Evolutionary conservation across 139 green algal species (phyloP), one percentile per base, ranked within the genome.

Genomic region (Micractinium conductrix): DNA sequence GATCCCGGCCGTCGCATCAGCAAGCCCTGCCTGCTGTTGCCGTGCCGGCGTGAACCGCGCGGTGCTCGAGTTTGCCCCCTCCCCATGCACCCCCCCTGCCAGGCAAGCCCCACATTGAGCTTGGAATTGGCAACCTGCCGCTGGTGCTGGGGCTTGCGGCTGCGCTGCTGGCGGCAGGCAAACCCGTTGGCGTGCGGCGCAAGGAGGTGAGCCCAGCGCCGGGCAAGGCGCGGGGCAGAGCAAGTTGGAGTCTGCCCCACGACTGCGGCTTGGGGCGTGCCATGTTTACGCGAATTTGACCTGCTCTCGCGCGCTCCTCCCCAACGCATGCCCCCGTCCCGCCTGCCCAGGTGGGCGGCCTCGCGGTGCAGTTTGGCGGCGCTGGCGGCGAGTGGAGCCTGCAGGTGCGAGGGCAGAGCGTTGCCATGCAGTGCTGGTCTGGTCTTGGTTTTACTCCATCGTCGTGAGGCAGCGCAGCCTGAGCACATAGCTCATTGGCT

Each of bases 151-250:
- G n/a, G 7, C 62, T 74, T 33, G 79, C 67, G 28, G 67, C 79
- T 9, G 67, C 35, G 45, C 65, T 85, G 79, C 79, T 85, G 65
- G 79, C 45, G 42, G 35, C 67, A 4, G 79, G 79, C 44, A 85
- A 70, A 48, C 43, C 67, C 8, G 40, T 85, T 10, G 33, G 21
- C 1, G 9, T 78, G 35, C 33, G 43, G 45, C 79, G 45, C 24
- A 78, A 79, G 3, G 79, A 85, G 79, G 65, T 78, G 65, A 26
- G 67, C 6, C 10, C 48, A 58, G 48, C 16, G 10, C 16, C 16
- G 48, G 48, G 48, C 10, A 58, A 62, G 10, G 53, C 53, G 10
- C 2, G 53, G 19, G 53, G 53, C 2, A 21, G 19, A 37, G 60
- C 60, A 37, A 33, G 19, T 26, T 30, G 26, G 2, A 37, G 3